Evolutionary conservation across 2,329 filamentous ascomycete genomes (phyloP).

Genomic region (Arthrinium phaeospermum): DNA sequence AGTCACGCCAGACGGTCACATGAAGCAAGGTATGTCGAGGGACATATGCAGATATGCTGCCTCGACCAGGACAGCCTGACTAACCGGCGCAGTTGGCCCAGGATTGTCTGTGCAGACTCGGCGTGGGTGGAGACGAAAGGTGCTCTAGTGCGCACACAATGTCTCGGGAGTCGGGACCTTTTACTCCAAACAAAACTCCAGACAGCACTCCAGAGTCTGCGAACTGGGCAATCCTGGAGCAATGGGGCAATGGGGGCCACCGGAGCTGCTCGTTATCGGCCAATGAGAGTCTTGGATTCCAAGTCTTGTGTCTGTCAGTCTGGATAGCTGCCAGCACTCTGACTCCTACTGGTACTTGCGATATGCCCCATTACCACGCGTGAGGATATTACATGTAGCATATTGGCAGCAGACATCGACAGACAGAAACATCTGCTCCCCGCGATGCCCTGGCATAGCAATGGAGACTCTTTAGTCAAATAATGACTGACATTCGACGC

Average conservation of each 20-base stretch:
- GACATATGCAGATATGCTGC: background rate
- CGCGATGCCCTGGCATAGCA: background rate
- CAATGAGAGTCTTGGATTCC: background rate
- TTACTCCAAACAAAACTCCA: slow-evolving; percentile 8
- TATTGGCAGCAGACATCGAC: background rate
- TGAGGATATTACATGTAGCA: background rate
- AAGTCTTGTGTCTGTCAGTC: background rate
- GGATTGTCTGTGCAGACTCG: background rate
- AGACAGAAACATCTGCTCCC: background rate
- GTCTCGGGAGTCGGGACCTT: slow-evolving; percentile 14
- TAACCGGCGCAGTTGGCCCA: background rate
- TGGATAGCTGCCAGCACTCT: background rate
- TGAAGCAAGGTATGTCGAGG: background rate
- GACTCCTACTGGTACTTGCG: background rate
- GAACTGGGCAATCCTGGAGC: background rate
- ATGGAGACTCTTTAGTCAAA: background rate
- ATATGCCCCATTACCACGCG: background rate
- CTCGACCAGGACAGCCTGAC: background rate
- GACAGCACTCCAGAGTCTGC: slow-evolving; percentile 2
- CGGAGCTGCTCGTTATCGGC: background rate
- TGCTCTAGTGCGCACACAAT: background rate
- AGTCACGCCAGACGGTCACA: slow-evolving; percentile 13
- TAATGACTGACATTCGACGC: background rate
- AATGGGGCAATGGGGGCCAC: background rate
- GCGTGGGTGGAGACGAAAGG: background rate